Base-by-base conservation (phyloP, 1,139 yeast species). In the Zygosaccharomyces pseudobailii region DNA sequence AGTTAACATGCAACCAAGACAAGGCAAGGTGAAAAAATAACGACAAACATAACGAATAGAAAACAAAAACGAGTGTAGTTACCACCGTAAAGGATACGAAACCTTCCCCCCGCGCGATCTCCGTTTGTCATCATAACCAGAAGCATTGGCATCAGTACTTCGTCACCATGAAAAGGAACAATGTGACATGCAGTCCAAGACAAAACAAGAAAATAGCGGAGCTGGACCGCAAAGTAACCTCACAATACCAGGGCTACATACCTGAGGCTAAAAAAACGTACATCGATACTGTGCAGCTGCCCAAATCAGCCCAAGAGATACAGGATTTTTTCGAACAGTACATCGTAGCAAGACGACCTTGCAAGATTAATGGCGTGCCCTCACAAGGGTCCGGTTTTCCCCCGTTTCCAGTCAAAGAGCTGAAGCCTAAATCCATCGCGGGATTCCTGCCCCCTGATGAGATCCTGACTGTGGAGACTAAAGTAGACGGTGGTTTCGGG, bases 401-500 rank as follows among this genome's bases (percentile, higher is more conserved):
- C 27, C 27, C 27, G 9, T 48, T 53, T 9, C 50, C 55, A 3
- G 38, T 70, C 5, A 56, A 58, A 1, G 42, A 54, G 8, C 73
- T 80, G 50, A 55, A 59, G 9, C 61, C 74, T 3, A 68, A 66
- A 0, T 51, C 54, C 0, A 61, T 75, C 20, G 54, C 49, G 4
- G 53, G 63, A 1, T 66, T 68, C 5, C 61, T 83, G 13, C 62
- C 59, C 5, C 60, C 65, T 3, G 68, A 74, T 32, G 62, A 62
- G 3, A 53, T 59, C 6, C 58, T 84, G 23, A 77, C 79, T 56
- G 80, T 83, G 8, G 90, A 84, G 59, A 71, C 71, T 54, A 77
- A 79, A 56, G 62, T 64, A 22, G 65, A 71, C 36, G 78, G 79
- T 44, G 90, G 90, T 3, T 84, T 78, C 66, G 90, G 90, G 0